A percentile compares a stretch with the other conserved stretches of the same genome.
phyloP scores from a whole-genome alignment of 371 early-diverging fungal genomes.

The Mucor sp. region DNA sequence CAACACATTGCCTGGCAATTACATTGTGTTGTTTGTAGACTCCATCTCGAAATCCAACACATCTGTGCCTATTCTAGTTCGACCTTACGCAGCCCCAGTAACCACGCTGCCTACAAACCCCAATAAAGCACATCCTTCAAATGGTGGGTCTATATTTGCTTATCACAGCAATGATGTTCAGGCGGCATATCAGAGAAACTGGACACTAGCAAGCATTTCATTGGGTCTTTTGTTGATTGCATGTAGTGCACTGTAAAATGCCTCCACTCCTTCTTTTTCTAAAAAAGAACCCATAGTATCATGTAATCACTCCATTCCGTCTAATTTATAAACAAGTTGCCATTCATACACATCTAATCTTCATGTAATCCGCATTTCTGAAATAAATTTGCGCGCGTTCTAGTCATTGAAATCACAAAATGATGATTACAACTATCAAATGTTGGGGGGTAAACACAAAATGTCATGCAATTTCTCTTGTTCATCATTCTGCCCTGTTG shows the following conservation, averaged over 20 bases:
- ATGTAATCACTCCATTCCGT: neutral
- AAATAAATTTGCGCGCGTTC: neutral
- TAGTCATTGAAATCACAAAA: neutral
- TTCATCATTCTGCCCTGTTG: neutral
- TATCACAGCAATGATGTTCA: constrained; percentile 10
- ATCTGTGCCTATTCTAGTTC: constrained; percentile 38
- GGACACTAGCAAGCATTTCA: neutral
- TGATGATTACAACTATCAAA: neutral
- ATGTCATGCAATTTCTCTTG: neutral
- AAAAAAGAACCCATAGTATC: neutral
- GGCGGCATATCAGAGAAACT: neutral
- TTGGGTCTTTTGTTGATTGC: neutral
- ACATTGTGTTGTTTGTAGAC: constrained; percentile 37
- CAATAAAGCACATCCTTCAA: constrained; percentile 23
- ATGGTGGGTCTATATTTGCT: constrained; percentile 28
- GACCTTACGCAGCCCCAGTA: constrained; percentile 33
- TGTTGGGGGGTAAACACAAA: neutral
- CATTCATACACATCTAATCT: neutral
- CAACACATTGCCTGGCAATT: constrained; percentile 33
- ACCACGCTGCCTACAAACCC: constrained; percentile 16
- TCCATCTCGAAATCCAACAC: constrained; percentile 36
- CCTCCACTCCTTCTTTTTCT: neutral
- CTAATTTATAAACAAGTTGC: neutral
- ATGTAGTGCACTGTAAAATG: neutral
- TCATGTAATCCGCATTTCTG: neutral